phyloP scores from a whole-genome alignment of 768 basidiomycete genomes.

The Mycena latifolia region DNA sequence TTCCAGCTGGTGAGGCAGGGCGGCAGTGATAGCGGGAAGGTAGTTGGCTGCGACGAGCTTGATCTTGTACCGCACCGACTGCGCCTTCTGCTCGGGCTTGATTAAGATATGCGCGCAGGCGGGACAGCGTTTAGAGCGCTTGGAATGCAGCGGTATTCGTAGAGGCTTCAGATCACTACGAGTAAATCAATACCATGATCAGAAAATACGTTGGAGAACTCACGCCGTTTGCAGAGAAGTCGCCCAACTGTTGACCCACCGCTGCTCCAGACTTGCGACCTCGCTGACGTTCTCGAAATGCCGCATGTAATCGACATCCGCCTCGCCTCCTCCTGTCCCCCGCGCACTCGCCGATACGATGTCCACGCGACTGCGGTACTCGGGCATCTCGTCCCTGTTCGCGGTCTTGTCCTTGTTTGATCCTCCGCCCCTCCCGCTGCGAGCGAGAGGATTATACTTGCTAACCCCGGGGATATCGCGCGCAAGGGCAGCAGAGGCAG shows the following conservation, averaged over 20 bases:
- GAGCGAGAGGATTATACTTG: constrained; percentile 78
- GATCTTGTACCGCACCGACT: constrained; percentile 95
- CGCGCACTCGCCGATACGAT: constrained; percentile 65
- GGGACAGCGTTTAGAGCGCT: constrained; percentile 95
- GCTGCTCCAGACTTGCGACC: constrained; percentile 79
- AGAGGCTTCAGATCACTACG: constrained; percentile 86
- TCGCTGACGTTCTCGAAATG: constrained; percentile 71
- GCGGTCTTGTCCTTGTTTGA: constrained; percentile 72
- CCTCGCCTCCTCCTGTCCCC: constrained; percentile 72
- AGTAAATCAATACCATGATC: constrained; percentile 26
- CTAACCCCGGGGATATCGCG: constrained; percentile 88
- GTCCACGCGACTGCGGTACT: constrained; percentile 81
- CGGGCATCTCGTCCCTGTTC: constrained; percentile 83
- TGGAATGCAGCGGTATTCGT: constrained; percentile 91
- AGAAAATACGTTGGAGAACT: constrained; percentile 40
- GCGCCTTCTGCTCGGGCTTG: constrained; percentile 95
- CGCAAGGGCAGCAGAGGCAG: constrained; percentile 89
- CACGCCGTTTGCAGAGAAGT: constrained; percentile 75
- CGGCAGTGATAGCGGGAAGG: constrained; percentile 85
- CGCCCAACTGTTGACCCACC: constrained; percentile 88
- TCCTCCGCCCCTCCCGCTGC: constrained; percentile 57
- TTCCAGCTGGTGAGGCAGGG: constrained; percentile 70
- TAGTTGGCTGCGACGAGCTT: constrained; percentile 97
- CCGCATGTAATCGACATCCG: constrained; percentile 78
- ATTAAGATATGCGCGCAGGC: constrained; percentile 96